Evolutionary conservation across 192 early-diverging fungal species (phyloP).

Genomic region (Backusella tuberculispora): DNA sequence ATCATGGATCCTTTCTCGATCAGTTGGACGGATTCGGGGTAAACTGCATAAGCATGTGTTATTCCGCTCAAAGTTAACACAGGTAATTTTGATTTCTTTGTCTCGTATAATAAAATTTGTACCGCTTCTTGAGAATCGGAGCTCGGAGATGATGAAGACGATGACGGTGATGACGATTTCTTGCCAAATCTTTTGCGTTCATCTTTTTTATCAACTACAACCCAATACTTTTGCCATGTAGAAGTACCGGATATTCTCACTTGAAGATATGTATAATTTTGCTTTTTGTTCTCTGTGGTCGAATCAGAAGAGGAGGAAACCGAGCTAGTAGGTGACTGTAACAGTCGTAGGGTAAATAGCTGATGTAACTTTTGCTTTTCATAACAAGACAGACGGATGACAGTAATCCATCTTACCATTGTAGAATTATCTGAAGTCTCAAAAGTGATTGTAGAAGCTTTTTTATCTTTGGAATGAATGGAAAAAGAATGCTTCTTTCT

Average conservation of each 20-base stretch:
- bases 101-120: constrained; percentile 54
- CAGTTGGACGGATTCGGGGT: constrained; percentile 46
- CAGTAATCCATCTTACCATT: constrained; percentile 62
- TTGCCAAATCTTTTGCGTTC: constrained; percentile 41
- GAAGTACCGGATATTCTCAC: constrained; percentile 48
- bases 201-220: constrained; percentile 52
- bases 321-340: constrained; percentile 20
- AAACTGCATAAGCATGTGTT: constrained; percentile 59
- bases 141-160: neutral
- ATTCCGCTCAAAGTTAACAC: constrained; percentile 53
- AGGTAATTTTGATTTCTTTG: constrained; percentile 54
- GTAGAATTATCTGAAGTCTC: constrained; percentile 25
- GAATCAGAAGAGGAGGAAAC: neutral
- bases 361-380: constrained; percentile 77
- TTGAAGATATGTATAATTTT: constrained; percentile 51
- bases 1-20: constrained; percentile 44
- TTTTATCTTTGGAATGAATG: constrained; percentile 40
- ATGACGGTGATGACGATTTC: constrained; percentile 24
- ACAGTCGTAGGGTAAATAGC: constrained; percentile 65
- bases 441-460: neutral
- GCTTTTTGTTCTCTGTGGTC: constrained; percentile 50
- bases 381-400: constrained; percentile 73
- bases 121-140: constrained; percentile 34
- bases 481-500: constrained; percentile 67
- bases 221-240: constrained; percentile 55